Evolutionary conservation across 352 stramenopile species (phyloP), one percentile per base, ranked within the genome.

Genomic region (Phytophthora hibernalis): DNA sequence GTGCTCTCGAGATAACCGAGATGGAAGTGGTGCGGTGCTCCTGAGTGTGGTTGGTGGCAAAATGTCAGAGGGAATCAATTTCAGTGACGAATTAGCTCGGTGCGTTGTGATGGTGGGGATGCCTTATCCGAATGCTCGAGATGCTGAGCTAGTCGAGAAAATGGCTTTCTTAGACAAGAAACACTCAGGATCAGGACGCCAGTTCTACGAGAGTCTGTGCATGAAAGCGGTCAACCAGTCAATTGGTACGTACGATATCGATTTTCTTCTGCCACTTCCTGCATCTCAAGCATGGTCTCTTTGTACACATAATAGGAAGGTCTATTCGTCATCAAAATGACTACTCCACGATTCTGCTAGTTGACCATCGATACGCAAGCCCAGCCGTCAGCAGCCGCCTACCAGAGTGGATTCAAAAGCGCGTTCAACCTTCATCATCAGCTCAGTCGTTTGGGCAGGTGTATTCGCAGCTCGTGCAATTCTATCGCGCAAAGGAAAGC

Each of bases 11-110:
- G 45, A 40, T 28, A 61, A 57, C 31, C 83, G 79, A 1, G 48
- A 65, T 30, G 44, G 37, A 21, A 35, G 64, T 43, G 92, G 91
- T 8, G 95, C 91, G 0, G 70, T 98, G 43, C 70, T 99, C 2
- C 86, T 99, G 16, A 99, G 93, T 61, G 97, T 99, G 0, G 96
- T 99, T 24, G 97, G 97, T 12, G 98, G 97, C 0, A 99, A 99
- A 79, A 98, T 99, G 85, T 99, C 93, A 3, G 98, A 99, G 87
- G 98, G 98, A 24, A 99, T 99, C 79, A 99, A 99, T 70, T 99
- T 99, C 75, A 98, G 88, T 60, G 95, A 99, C 69, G 97, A 99
- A 8, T 87, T 99, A 55, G 98, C 97, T 22, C 78, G 91, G 8
- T 97, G 96, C 66, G 96, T 99, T 24, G 87, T 99, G 13, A 98